Conservation (phyloP, 345 rosid species). For the Salix exigua region DNA sequence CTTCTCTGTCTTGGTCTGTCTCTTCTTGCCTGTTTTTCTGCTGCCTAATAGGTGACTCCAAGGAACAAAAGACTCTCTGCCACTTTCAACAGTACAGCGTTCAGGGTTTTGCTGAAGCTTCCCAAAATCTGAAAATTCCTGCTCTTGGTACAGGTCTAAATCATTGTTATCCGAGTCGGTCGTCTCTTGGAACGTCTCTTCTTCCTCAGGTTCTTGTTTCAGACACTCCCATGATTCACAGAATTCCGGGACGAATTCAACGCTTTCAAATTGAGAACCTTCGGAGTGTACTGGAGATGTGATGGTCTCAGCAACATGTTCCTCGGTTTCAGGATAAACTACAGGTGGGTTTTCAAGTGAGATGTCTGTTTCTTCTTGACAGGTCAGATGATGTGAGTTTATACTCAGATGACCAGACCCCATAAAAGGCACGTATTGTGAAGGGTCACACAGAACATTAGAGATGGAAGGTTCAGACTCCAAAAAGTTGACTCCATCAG, state of each 20-base stretch:
- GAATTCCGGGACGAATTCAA: slow-evolving; percentile 30
- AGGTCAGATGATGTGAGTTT: slow-evolving; percentile 26
- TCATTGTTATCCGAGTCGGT: slow-evolving; percentile 41
- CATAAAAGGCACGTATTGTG: slow-evolving; percentile 23
- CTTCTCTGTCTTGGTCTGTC: slow-evolving; percentile 33
- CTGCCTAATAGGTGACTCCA: slow-evolving; percentile 7
- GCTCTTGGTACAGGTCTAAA: slow-evolving; percentile 22
- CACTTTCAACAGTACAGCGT: slow-evolving; percentile 23
- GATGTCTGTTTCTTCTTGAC: slow-evolving; percentile 31
- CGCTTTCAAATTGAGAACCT: slow-evolving; percentile 35
- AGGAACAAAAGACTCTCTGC: slow-evolving; percentile 7
- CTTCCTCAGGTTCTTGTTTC: slow-evolving; percentile 53
- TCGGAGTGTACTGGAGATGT: slow-evolving; percentile 33
- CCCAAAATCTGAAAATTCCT: slow-evolving; percentile 38
- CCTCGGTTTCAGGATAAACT: slow-evolving; percentile 23
- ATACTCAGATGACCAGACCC: slow-evolving; percentile 27
- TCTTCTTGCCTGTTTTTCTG: slow-evolving; percentile 21
- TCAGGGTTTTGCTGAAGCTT: slow-evolving; percentile 32
- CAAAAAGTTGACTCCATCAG: slow-evolving; percentile 36
- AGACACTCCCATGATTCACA: slow-evolving; percentile 56
- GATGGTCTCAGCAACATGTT: slow-evolving; percentile 22
- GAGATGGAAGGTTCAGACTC: slow-evolving; percentile 36
- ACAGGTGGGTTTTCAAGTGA: slow-evolving; percentile 23
- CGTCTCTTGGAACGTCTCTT: slow-evolving; percentile 38
- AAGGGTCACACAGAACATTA: slow-evolving; percentile 23